Base-by-base conservation (phyloP, 148 eudicot genomes). In the Silene latifolia region DNA sequence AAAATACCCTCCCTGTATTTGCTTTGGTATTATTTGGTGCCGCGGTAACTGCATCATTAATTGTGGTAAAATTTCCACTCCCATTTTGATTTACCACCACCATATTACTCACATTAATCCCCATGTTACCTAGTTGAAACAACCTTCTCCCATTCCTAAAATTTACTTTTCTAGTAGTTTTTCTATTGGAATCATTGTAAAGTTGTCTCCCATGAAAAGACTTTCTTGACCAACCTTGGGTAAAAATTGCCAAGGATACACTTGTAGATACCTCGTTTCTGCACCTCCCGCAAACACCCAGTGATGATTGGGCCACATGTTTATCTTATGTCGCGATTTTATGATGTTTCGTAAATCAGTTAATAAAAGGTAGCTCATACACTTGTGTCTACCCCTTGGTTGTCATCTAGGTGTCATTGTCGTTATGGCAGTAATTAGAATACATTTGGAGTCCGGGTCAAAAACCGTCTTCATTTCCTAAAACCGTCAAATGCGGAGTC, bases 51-150 rank as follows among this genome's bases (percentile, higher is more conserved):
- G 88, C 86, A n/a, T 69, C 85, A 25, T n/a, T 78, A 29, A 85
- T 74, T 39, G 77, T 85, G 25, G 84, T 82, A 70, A 80, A 85
- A 64, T 83, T 78, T 7, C 79, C 83, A 25, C 63, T 78, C 17
- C 86, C 86, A 57, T 82, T 72, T 42, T 72, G 74, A 48, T 76
- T 78, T 18, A 84, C 87, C 12, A 66, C 73, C 61, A 84, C 87
- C 19, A 65, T 67, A 0, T 48, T 46, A 18, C 63, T 82, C 29
- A 86, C 79, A 57, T n/a, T 67, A 24, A 67, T 79, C 73, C 48
- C 70, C 72, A 63, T 54, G 61, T 48, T 76, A 54, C 70, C 63
- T 10, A 72, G 10, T 59, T 70, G 72, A 17, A 54, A 48, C 29
- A 68, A 69, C 58, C 14, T 69, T 69, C 35, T 69, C 58, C 54